phyloP scores from a whole-genome alignment of 306 rosid genomes.

The Trifolium repens region DNA sequence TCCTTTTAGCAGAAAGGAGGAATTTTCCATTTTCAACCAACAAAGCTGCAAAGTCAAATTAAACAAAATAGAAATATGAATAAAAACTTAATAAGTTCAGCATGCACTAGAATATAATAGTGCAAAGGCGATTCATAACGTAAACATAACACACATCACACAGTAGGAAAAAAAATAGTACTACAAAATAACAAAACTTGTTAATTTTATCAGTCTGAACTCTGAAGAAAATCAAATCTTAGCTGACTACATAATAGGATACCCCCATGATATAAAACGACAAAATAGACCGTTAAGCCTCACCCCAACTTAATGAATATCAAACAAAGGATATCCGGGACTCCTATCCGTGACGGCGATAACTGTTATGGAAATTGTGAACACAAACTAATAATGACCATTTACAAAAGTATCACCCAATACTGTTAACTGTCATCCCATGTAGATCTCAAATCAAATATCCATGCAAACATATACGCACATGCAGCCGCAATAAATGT shows the following conservation, averaged over 20 bases:
- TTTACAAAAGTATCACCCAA: not conserved
- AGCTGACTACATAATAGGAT: too few relatives aligned
- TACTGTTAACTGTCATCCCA: not conserved
- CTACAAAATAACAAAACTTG: too few relatives aligned
- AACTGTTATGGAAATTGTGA: not conserved
- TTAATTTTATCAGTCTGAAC: too few relatives aligned
- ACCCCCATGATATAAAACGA: not conserved
- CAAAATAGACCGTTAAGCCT: not conserved
- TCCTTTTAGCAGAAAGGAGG: conserved; percentile 91
- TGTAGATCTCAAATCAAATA: conserved; percentile 13
- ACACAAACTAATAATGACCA: too few relatives aligned
- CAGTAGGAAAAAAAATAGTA: too few relatives aligned
- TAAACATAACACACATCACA: too few relatives aligned
- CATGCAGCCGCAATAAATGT: not conserved
- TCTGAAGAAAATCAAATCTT: too few relatives aligned
- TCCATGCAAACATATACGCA: conserved; percentile 11
- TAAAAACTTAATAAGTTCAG: not conserved
- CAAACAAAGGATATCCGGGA: conserved; percentile 16
- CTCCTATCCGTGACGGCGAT: not conserved
- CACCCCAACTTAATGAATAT: conserved; percentile 3
- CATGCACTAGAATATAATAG: not conserved
- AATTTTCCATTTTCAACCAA: conserved; percentile 89
- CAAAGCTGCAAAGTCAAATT: conserved; percentile 60
- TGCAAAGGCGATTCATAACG: too few relatives aligned
- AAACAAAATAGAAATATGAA: not conserved